Conservation (phyloP, 1,139 yeast genomes). For the Yamadazyma dushanensis region DNA sequence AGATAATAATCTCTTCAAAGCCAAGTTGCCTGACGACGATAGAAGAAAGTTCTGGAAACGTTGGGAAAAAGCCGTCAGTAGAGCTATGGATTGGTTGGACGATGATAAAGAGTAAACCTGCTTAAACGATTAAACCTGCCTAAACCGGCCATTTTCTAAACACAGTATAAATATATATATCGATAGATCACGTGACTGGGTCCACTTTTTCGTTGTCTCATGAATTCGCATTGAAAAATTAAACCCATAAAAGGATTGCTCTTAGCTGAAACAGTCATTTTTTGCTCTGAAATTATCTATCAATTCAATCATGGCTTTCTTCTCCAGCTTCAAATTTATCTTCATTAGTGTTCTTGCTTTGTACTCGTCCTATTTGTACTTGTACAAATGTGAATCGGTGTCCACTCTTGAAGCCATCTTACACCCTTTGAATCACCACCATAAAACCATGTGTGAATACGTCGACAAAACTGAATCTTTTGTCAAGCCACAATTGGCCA, state of each 20-base stretch:
- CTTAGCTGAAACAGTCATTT: constrained; percentile 1
- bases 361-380: constrained; percentile 39
- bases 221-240: no score
- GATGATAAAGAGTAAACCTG: constrained; percentile 23
- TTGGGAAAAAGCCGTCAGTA: constrained; percentile 81
- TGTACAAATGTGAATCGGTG: constrained; percentile 42
- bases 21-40: constrained; percentile 57
- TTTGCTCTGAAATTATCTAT: constrained; percentile 1
- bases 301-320: constrained; percentile 6
- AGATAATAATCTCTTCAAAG: constrained; percentile 48
- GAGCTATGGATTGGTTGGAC: constrained; percentile 77
- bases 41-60: constrained; percentile 67
- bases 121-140: not conserved
- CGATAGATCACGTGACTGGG: no score
- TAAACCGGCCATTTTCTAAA: not conserved
- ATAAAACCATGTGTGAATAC: constrained; percentile 36
- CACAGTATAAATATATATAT: no score
- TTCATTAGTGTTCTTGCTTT: constrained; percentile 30
- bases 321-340: constrained; percentile 23
- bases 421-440: constrained; percentile 42
- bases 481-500: constrained; percentile 33
- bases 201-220: no score
- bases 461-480: constrained; percentile 31
- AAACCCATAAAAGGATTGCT: constrained; percentile 1
- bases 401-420: constrained; percentile 33